Base-by-base conservation (phyloP, 2,329 filamentous ascomycete genomes). In the Hypoxylon sp. region DNA sequence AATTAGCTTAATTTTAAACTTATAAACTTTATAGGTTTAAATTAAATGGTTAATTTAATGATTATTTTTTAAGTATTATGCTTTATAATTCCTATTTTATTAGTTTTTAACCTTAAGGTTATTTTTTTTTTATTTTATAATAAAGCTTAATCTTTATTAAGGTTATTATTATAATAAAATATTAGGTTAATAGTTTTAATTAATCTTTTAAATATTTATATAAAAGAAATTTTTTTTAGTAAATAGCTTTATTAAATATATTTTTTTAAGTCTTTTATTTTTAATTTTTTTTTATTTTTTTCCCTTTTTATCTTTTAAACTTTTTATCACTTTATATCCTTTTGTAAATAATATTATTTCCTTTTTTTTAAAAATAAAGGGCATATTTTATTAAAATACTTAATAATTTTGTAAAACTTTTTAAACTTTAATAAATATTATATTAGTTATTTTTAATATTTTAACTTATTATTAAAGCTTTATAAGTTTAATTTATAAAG, bases 1-100 rank as follows among this genome's bases (percentile, higher is more conserved):
- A 29, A 29, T 29, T 29, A 29, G 5, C 26, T 29, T 29, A 29
- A 29, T 29, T 6, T 29, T 29, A 29, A 29, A 6, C 5, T 35
- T 14, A n/a, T n/a, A n/a, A 42, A 11, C 24, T 54, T 54, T 54
- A 42, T 31, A 54, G 11, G 9, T 54, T 29, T 54, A 19, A 31
- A 54, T 48, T 57, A 57, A 35, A 57, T 33, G 37, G 14, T 47
- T 35, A 46, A 22, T 48, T 47, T 57, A 57, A 35, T 47, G 14
- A 22, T 33, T 29, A 37, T 35, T 57, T 47, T 13, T 47, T 22
- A 47, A 24, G 3, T 57, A 22, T 57, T 35, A 47, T 37, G 1
- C n/a, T 57, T 57, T 57, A 47, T 47, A 14, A 14, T 6, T 29
- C 46, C 46, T 19, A n/a, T 29, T 19, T 55, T 29, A 39, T 14